phyloP scores from a whole-genome alignment of 225 moss, liverwort and hornwort species.

The Pleurozium schreberi region DNA sequence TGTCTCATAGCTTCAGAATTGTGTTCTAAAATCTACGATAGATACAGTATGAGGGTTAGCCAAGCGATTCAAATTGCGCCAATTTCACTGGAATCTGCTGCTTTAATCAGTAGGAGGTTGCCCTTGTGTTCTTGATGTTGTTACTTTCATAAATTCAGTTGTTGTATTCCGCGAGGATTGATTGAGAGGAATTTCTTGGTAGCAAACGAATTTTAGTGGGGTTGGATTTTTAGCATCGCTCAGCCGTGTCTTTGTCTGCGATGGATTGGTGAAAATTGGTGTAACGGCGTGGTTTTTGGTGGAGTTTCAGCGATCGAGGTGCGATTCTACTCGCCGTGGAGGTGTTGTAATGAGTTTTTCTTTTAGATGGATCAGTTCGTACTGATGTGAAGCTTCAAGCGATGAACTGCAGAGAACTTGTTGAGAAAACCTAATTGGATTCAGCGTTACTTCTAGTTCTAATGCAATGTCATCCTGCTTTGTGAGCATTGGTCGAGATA shows the following conservation, averaged over 20 bases:
- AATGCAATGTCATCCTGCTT: background rate
- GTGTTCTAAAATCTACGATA: background rate
- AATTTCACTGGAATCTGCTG: background rate
- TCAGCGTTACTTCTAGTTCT: background rate
- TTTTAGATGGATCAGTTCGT: background rate
- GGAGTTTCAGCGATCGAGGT: background rate
- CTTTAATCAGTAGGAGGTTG: background rate
- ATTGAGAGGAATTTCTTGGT: background rate
- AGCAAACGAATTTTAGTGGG: background rate
- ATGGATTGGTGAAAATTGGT: background rate
- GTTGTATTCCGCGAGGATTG: background rate
- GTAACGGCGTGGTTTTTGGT: background rate
- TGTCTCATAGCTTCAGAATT: background rate
- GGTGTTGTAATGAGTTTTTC: background rate
- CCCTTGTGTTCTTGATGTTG: background rate
- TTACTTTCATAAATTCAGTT: background rate
- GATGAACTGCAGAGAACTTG: background rate
- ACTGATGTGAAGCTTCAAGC: background rate
- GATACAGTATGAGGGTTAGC: background rate
- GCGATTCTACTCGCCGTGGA: background rate
- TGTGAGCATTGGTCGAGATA: background rate
- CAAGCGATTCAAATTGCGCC: background rate
- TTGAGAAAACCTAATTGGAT: background rate
- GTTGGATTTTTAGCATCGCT: background rate
- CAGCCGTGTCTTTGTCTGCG: background rate